phyloP scores from a whole-genome alignment of 2,329 filamentous ascomycete genomes.

The Thelonectria rubi region DNA sequence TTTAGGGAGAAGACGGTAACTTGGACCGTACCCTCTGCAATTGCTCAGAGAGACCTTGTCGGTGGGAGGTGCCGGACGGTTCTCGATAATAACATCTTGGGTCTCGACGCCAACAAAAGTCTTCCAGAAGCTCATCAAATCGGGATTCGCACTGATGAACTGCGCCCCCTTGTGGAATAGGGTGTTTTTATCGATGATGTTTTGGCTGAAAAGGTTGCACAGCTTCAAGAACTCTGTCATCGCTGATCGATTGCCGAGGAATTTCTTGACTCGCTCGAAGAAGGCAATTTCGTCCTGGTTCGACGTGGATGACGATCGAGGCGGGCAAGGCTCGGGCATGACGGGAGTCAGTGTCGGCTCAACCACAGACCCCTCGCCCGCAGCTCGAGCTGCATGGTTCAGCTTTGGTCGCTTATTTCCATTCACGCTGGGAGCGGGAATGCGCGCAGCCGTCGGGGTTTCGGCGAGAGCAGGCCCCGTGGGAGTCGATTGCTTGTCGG shows the following conservation, averaged over 20 bases:
- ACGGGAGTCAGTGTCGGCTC: slow-evolving; percentile 90
- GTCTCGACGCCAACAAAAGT: slow-evolving; percentile 81
- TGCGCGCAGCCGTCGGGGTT: slow-evolving; percentile 49
- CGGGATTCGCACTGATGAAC: slow-evolving; percentile 88
- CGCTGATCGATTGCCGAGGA: slow-evolving; percentile 87
- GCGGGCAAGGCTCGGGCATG: slow-evolving; percentile 86
- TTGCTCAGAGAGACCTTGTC: slow-evolving; percentile 93
- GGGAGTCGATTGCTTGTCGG: slow-evolving; percentile 62
- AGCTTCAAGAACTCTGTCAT: slow-evolving; percentile 98
- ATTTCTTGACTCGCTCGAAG: slow-evolving; percentile 97
- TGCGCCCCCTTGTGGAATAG: slow-evolving; percentile 83
- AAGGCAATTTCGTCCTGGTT: slow-evolving; percentile 88
- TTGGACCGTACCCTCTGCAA: slow-evolving; percentile 93
- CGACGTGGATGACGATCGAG: slow-evolving; percentile 76
- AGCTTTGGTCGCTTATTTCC: slow-evolving; percentile 76
- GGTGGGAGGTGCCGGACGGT: slow-evolving; percentile 76
- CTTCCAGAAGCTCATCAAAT: slow-evolving; percentile 91
- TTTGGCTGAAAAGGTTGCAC: slow-evolving; percentile 93
- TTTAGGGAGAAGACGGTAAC: slow-evolving; percentile 91
- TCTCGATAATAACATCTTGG: slow-evolving; percentile 80
- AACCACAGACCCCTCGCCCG: slow-evolving; percentile 68
- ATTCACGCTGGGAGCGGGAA: slow-evolving; percentile 46
- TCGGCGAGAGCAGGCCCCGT: slow-evolving; percentile 56
- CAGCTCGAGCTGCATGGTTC: slow-evolving; percentile 71
- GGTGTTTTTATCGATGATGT: slow-evolving; percentile 86